phyloP scores from a whole-genome alignment of 495 filamentous ascomycete genomes.

The Podospora didyma region DNA sequence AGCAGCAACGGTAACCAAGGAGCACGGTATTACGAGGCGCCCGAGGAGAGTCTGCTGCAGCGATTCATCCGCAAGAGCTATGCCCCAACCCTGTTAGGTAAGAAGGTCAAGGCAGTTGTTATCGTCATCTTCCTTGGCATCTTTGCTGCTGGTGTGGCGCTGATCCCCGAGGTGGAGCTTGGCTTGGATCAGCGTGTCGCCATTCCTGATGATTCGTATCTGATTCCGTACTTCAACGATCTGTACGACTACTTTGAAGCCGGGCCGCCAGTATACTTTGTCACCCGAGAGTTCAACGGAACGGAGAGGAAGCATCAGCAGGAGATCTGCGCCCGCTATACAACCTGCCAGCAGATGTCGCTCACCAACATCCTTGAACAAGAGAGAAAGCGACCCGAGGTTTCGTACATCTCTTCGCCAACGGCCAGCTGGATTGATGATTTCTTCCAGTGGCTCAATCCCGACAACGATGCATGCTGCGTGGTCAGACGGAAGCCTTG shows the following conservation, averaged over 20 bases:
- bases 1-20: slow-evolving; percentile 30
- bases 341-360: slow-evolving; percentile 77
- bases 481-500: slow-evolving; percentile 61
- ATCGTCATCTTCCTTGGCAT: slow-evolving; percentile 79
- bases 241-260: slow-evolving; percentile 86
- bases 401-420: slow-evolving; percentile 88
- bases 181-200: slow-evolving; percentile 93
- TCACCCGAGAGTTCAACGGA: slow-evolving; percentile 73
- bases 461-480: slow-evolving; percentile 77
- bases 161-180: slow-evolving; percentile 79
- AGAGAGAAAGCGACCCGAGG: slow-evolving; percentile 84
- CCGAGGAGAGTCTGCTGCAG: slow-evolving; percentile 78
- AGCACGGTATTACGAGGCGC: slow-evolving; percentile 53
- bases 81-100: slow-evolving; percentile 74
- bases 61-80: slow-evolving; percentile 84
- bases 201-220: slow-evolving; percentile 85
- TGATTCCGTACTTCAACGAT: slow-evolving; percentile 93
- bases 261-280: slow-evolving; percentile 95
- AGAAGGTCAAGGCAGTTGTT: slow-evolving; percentile 69
- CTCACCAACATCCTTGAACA: slow-evolving; percentile 85
- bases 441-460: slow-evolving; percentile 93
- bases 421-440: slow-evolving; percentile 97
- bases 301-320: slow-evolving; percentile 72
- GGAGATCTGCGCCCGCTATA: slow-evolving; percentile 86
- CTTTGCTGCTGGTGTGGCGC: slow-evolving; percentile 77